Evolutionary conservation across 2,329 filamentous ascomycete species (phyloP).

Genomic region (Hypoxylon sp.): DNA sequence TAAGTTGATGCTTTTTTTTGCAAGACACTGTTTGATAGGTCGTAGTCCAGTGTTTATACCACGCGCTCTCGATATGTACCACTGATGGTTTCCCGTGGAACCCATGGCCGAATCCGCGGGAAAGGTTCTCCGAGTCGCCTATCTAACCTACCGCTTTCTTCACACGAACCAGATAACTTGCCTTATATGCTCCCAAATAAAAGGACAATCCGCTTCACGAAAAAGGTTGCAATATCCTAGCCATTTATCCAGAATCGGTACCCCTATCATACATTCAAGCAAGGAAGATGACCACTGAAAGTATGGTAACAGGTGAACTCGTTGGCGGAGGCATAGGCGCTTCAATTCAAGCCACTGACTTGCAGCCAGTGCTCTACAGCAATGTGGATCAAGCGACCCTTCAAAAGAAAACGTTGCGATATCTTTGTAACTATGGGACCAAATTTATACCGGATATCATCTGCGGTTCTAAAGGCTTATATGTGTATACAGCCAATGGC

Average conservation of each 20-base stretch:
- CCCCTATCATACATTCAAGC: background rate
- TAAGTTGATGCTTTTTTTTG: background rate
- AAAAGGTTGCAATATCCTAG: background rate
- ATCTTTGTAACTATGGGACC: conserved; percentile 36
- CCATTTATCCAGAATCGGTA: background rate
- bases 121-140: background rate
- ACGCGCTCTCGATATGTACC: background rate
- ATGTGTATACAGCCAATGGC: conserved; percentile 29
- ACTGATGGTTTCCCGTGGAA: background rate
- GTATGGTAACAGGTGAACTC: background rate
- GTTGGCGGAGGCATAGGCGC: too few species aligned
- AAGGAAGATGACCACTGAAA: background rate
- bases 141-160: background rate
- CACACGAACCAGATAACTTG: background rate
- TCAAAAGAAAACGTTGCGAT: conserved; percentile 30
- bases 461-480: conserved; percentile 29
- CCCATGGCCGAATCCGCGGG: background rate
- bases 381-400: conserved; percentile 30
- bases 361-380: conserved; percentile 21
- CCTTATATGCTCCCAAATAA: background rate
- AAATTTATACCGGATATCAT: conserved; percentile 34
- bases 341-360: background rate
- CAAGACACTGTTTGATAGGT: background rate
- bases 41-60: background rate
- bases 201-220: background rate